These are phyloP conservation scores for Paecilomyces variotii DNA, from an alignment of 2,329 filamentous ascomycete genomes.

Conservation along the genomic window DNA sequence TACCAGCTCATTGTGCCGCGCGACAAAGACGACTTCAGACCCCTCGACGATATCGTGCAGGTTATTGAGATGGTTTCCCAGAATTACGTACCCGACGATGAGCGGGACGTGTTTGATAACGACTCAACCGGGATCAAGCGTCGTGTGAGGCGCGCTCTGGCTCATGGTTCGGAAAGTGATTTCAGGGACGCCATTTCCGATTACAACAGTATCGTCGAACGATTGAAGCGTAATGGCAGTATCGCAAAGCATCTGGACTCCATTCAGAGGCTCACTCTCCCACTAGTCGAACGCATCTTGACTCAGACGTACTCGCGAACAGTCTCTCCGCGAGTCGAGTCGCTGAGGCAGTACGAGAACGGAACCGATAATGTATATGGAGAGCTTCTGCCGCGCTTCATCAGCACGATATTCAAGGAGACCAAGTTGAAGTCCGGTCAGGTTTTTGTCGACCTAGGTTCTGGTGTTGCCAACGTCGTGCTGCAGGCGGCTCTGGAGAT, in stretches of 20 bases:
- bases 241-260: conserved; percentile 64
- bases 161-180: conserved; percentile 58
- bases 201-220: conserved; percentile 66
- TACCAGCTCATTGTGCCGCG: conserved; percentile 72
- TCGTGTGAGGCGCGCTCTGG: conserved; percentile 65
- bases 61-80: conserved; percentile 63
- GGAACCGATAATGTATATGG: conserved; percentile 93
- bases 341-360: conserved; percentile 75
- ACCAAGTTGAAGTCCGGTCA: conserved; percentile 72
- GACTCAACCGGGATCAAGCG: conserved; percentile 67
- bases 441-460: conserved; percentile 89
- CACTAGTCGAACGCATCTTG: conserved; percentile 71
- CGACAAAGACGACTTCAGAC: conserved; percentile 65
- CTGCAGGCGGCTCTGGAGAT: conserved; percentile 88
- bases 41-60: conserved; percentile 60
- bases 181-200: conserved; percentile 66
- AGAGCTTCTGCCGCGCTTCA: conserved; percentile 78
- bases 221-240: conserved; percentile 60
- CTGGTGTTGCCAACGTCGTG: conserved; percentile 91
- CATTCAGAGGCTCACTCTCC: conserved; percentile 61
- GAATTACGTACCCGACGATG: conserved; percentile 66
- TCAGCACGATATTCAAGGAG: conserved; percentile 72
- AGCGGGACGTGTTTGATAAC: conserved; percentile 61
- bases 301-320: conserved; percentile 86
- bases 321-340: conserved; percentile 80